Conservation (phyloP, 805 yeast genomes). For the Kodamaea fukazawae region DNA sequence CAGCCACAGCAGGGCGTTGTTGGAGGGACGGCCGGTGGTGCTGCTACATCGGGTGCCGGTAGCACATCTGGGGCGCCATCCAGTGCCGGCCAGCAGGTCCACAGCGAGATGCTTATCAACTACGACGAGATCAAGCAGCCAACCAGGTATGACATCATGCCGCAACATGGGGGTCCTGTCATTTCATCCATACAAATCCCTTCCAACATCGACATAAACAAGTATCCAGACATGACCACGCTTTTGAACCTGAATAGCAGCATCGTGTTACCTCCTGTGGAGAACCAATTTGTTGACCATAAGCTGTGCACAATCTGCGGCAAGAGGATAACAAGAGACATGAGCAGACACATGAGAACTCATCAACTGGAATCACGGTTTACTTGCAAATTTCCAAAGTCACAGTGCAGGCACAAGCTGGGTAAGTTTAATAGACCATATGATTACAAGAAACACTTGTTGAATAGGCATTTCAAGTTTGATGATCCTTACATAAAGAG, state of each 20-base stretch:
- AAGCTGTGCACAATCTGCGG: slow-evolving; percentile 51
- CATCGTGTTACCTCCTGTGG: slow-evolving; percentile 36
- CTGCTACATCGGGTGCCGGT: background rate
- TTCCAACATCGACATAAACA: slow-evolving; percentile 16
- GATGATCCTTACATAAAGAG: slow-evolving; percentile 45
- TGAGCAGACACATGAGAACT: slow-evolving; percentile 61
- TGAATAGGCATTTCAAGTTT: slow-evolving; percentile 58
- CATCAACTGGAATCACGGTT: slow-evolving; percentile 58
- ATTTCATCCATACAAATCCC: slow-evolving; percentile 13
- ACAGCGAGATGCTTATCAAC: too few species aligned
- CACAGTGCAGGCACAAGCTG: slow-evolving; percentile 54
- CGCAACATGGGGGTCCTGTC: slow-evolving; percentile 2
- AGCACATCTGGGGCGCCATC: too few species aligned
- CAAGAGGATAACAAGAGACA: slow-evolving; percentile 54
- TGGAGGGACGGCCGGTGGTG: slow-evolving; percentile 1
- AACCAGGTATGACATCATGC: too few species aligned
- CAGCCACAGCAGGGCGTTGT: slow-evolving; percentile 2
- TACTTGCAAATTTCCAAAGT: slow-evolving; percentile 54
- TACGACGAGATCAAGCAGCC: too few species aligned
- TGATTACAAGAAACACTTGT: slow-evolving; percentile 63
- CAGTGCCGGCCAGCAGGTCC: too few species aligned
- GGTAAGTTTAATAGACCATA: slow-evolving; percentile 67
- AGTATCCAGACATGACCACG: slow-evolving; percentile 39
- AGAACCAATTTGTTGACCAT: slow-evolving; percentile 37
- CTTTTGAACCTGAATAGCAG: slow-evolving; percentile 34